Percentiles rank a stretch among this genome's conserved stretches.
These are phyloP conservation scores for Heliosperma pusillum DNA, from an alignment of 148 eudicot species.

Conservation along the genomic window DNA sequence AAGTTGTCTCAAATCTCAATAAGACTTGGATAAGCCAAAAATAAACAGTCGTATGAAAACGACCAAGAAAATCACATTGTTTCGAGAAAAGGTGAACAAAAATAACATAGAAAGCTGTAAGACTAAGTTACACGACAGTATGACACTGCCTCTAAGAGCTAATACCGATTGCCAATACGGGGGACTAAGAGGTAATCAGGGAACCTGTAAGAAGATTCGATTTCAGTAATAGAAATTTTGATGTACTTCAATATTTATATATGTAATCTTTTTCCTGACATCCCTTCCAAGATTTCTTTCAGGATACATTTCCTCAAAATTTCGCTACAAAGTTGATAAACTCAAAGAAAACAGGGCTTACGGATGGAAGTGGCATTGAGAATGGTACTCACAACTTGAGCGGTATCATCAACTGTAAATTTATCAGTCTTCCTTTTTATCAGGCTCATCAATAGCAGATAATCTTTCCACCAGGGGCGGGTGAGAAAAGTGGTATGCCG, in stretches of 20 bases:
- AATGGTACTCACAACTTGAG: conserved; percentile 4
- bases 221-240: background rate
- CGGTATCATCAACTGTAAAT: background rate
- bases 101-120: background rate
- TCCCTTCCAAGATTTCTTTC: conserved; percentile 14
- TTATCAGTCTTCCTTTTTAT: conserved; percentile 60
- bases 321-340: conserved; percentile 12
- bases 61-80: background rate
- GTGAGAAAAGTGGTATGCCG: conserved; percentile 93
- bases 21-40: background rate
- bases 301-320: conserved; percentile 5
- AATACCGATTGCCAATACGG: background rate
- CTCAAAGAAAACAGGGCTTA: background rate
- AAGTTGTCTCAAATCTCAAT: background rate
- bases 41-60: too few species aligned
- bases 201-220: background rate
- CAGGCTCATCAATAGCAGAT: conserved; percentile 67
- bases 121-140: too few species aligned
- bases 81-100: background rate
- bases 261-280: background rate
- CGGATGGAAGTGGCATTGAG: background rate
- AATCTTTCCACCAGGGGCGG: conserved; percentile 96
- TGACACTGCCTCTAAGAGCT: too few species aligned
- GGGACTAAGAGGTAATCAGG: background rate
- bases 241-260: too few species aligned